These are phyloP conservation scores for Rasamsonia emersonii DNA, from an alignment of 2,329 filamentous ascomycete species.

Conservation along the genomic window DNA sequence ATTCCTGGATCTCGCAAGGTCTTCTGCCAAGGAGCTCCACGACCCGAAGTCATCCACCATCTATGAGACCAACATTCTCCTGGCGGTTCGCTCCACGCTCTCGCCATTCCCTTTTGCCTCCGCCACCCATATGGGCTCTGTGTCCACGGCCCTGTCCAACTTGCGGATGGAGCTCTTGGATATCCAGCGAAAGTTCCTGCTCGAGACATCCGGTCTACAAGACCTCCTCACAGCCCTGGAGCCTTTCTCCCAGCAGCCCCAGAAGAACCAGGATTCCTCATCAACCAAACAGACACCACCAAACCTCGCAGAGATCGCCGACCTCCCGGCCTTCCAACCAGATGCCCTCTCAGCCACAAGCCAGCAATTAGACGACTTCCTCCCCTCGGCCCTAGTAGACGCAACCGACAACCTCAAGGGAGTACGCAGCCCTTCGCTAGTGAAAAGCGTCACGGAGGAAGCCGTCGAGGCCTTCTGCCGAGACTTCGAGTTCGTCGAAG, in stretches of 20 bases:
- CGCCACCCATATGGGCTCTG: conserved; percentile 47
- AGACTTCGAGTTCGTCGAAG: conserved; percentile 68
- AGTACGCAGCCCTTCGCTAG: conserved; percentile 63
- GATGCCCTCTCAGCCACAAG: conserved; percentile 57
- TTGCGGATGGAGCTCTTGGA: conserved; percentile 48
- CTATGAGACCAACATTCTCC: conserved; percentile 40
- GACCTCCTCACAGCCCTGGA: conserved; percentile 53
- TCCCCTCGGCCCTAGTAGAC: conserved; percentile 89
- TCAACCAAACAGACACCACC: conserved; percentile 20
- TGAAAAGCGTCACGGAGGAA: conserved; percentile 68
- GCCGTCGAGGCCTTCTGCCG: conserved; percentile 76
- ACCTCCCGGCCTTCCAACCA: conserved; percentile 51
- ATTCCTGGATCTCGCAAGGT: conserved; percentile 59
- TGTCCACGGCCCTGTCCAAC: conserved; percentile 44
- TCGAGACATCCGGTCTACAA: conserved; percentile 64
- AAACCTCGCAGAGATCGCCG: conserved; percentile 48
- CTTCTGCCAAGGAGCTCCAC: conserved; percentile 38
- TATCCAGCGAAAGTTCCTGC: conserved; percentile 64
- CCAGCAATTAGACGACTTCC: conserved; percentile 76
- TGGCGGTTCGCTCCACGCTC: conserved; percentile 30
- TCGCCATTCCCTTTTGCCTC: conserved; percentile 52
- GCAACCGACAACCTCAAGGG: conserved; percentile 71
- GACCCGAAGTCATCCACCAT: conserved; percentile 38
- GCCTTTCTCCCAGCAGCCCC: conserved; percentile 21
- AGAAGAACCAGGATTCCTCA: conserved; percentile 2